Percentiles rank a stretch among this genome's conserved stretches.
These are phyloP conservation scores for Penicillium sp. DNA, from an alignment of 2,329 filamentous ascomycete genomes.

Conservation along the genomic window DNA sequence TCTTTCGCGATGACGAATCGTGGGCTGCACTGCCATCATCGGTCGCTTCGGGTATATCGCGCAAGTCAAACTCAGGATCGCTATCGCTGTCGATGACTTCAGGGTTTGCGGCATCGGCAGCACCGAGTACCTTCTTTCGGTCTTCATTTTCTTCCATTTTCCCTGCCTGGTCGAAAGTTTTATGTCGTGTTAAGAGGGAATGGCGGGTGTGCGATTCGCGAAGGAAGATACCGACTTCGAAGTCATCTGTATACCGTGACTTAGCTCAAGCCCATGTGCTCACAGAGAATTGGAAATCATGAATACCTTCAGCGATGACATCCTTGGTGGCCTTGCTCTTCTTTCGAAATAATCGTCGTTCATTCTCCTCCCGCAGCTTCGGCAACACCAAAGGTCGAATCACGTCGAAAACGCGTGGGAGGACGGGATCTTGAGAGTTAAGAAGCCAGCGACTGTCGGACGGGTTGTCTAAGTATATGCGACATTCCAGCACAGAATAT, in stretches of 20 bases:
- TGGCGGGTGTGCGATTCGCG: constrained; percentile 84
- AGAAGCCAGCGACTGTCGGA: constrained; percentile 81
- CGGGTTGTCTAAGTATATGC: constrained; percentile 93
- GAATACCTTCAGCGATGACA: constrained; percentile 78
- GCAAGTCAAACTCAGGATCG: constrained; percentile 50
- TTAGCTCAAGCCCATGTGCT: not conserved
- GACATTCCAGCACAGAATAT: constrained; percentile 92
- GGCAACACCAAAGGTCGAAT: constrained; percentile 84
- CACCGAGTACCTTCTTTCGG: constrained; percentile 23
- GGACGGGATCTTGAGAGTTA: constrained; percentile 70
- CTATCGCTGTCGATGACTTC: constrained; percentile 63
- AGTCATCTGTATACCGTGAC: constrained; percentile 69
- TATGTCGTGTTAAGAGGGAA: constrained; percentile 81
- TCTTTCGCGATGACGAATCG: not conserved
- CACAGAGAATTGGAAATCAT: constrained; percentile 63
- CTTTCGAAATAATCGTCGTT: constrained; percentile 61
- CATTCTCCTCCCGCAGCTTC: constrained; percentile 84
- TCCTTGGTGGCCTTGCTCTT: constrained; percentile 86
- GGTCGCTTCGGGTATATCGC: constrained; percentile 59
- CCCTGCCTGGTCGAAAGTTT: constrained; percentile 64
- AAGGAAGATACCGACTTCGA: constrained; percentile 91
- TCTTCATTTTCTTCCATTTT: not conserved
- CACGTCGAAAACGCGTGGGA: constrained; percentile 80
- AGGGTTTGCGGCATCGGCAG: constrained; percentile 28
- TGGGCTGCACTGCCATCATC: constrained; percentile 19